Conservation (phyloP, 768 basidiomycete species). For the Psilocybe azurescens region DNA sequence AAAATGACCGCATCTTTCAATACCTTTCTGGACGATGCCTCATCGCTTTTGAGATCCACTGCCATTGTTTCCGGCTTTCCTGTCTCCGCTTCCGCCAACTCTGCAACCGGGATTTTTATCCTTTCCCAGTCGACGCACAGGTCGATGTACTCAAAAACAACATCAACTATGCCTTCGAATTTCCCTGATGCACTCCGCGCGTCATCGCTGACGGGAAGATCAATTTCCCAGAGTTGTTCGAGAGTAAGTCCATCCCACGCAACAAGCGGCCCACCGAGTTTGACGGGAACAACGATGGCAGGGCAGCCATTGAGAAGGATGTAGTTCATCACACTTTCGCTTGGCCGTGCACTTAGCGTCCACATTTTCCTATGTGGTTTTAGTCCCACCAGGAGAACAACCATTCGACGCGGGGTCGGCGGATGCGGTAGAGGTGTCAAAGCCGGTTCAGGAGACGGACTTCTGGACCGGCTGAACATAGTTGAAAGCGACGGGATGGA, state of each 20-base stretch:
- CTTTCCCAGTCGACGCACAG: constrained; percentile 69
- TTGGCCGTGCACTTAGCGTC: constrained; percentile 62
- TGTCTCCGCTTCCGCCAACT: constrained; percentile 7
- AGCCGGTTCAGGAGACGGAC: constrained; percentile 54
- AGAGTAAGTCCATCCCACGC: constrained; percentile 70
- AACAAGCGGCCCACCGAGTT: constrained; percentile 62
- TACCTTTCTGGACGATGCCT: constrained; percentile 31
- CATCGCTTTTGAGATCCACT: constrained; percentile 21
- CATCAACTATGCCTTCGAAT: constrained; percentile 59
- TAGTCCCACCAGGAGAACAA: constrained; percentile 58
- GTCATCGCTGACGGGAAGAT: constrained; percentile 43
- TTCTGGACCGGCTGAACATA: constrained; percentile 51
- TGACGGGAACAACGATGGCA: constrained; percentile 62
- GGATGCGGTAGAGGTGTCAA: constrained; percentile 46
- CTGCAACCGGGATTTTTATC: constrained; percentile 37
- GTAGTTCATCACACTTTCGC: constrained; percentile 69
- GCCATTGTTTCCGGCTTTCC: constrained; percentile 17
- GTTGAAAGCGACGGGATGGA: constrained; percentile 45
- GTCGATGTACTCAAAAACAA: constrained; percentile 63
- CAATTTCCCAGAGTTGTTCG: constrained; percentile 59
- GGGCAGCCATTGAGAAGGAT: constrained; percentile 66
- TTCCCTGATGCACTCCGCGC: constrained; percentile 36
- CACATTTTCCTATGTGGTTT: constrained; percentile 66
- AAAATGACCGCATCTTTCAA: constrained; percentile 54
- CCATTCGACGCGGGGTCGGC: constrained; percentile 57